A percentile compares a stretch with the other conserved stretches of the same genome.
phyloP scores from a whole-genome alignment of 2,329 filamentous ascomycete species.

The Aspergillus viridinutans region DNA sequence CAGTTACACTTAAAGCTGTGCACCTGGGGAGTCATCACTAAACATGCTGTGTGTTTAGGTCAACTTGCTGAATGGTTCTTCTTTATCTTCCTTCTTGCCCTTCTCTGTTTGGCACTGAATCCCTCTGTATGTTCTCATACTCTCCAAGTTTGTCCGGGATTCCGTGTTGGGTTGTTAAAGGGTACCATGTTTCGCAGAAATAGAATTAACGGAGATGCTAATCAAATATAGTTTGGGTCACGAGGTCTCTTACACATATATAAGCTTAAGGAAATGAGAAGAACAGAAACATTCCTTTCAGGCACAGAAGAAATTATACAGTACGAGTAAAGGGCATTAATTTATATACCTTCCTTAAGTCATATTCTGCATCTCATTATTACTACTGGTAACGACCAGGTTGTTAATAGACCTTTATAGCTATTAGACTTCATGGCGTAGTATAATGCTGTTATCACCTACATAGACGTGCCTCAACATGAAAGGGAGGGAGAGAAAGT shows the following conservation, averaged over 20 bases:
- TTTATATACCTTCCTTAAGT: not conserved
- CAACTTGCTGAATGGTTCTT: not conserved
- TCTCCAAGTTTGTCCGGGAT: not conserved
- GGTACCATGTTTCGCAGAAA: not conserved
- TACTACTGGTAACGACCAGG: not conserved
- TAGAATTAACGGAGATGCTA: not conserved
- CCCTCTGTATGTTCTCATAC: not conserved
- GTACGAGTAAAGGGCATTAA: not conserved
- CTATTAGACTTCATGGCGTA: not conserved
- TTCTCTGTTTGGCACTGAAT: not conserved
- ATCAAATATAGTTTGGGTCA: not conserved
- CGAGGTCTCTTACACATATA: not conserved
- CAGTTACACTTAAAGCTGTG: conserved; percentile 5
- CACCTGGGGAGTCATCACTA: conserved; percentile 12
- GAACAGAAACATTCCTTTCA: not conserved
- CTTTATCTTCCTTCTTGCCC: not conserved
- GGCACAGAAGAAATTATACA: no score
- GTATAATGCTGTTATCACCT: not conserved
- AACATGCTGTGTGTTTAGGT: not conserved
- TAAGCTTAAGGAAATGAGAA: not conserved
- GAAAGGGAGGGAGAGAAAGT: not conserved
- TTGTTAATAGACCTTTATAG: not conserved
- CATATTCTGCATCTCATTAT: not conserved
- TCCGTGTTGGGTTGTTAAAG: not conserved
- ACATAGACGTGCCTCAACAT: not conserved